These are phyloP conservation scores for Grosmannia clavigera DNA, from an alignment of 2,329 filamentous ascomycete genomes.

Conservation along the genomic window DNA sequence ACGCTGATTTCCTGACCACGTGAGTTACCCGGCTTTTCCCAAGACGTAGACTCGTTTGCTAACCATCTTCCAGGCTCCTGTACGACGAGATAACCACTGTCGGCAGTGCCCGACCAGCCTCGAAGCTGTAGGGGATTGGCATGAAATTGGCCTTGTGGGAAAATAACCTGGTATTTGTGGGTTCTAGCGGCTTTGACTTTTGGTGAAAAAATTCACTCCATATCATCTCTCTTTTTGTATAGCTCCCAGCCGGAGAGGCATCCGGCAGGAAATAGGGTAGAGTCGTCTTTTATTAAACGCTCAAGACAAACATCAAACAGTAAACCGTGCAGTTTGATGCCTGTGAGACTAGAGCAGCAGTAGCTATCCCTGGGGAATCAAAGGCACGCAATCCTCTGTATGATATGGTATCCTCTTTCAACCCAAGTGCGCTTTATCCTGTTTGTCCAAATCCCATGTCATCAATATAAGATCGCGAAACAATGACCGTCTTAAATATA, in stretches of 20 bases:
- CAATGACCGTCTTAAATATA: background rate
- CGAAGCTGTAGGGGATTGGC: constrained; percentile 41
- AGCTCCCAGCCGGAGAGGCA: background rate
- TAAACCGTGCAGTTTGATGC: too few relatives aligned
- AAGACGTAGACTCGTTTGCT: constrained; percentile 1
- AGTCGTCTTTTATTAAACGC: background rate
- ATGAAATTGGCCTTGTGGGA: background rate
- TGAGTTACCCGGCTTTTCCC: constrained; percentile 30
- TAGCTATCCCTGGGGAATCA: background rate
- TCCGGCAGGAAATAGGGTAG: background rate
- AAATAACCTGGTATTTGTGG: background rate
- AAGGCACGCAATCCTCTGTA: background rate
- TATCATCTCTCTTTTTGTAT: background rate
- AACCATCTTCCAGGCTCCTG: constrained; percentile 46
- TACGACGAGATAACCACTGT: constrained; percentile 80
- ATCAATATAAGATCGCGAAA: background rate
- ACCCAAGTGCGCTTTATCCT: background rate
- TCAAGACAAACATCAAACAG: background rate
- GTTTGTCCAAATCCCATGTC: background rate
- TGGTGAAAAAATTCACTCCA: background rate
- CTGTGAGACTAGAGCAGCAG: background rate
- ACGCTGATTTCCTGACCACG: constrained; percentile 87
- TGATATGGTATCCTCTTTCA: background rate
- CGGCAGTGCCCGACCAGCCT: constrained; percentile 45
- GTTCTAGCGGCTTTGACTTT: background rate